Evolutionary conservation across 345 rosid genomes (phyloP).

Genomic region (Isatis tinctoria): DNA sequence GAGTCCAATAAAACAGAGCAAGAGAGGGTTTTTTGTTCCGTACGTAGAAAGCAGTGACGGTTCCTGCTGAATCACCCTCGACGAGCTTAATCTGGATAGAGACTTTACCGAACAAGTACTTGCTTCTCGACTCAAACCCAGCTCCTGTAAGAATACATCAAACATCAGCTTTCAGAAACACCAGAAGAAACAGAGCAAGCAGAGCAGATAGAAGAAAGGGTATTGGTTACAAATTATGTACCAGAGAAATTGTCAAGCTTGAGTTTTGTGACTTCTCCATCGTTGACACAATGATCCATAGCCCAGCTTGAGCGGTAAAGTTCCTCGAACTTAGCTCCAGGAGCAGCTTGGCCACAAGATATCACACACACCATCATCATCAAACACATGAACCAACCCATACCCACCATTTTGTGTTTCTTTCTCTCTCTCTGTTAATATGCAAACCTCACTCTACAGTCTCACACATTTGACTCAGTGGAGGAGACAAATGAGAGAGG

Average conservation of each 20-base stretch:
- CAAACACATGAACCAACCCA: conserved; percentile 37
- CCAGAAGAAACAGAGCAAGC: conserved; percentile 9
- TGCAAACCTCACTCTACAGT: neutral
- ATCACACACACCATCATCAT: conserved; percentile 32
- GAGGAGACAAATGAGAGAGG: conserved; percentile 9
- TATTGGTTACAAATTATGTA: conserved; percentile 9
- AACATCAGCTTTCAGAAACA: neutral
- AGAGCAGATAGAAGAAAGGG: neutral
- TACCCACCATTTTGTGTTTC: conserved; percentile 15
- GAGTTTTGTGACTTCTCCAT: conserved; percentile 82
- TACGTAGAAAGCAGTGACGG: conserved; percentile 97
- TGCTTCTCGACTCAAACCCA: conserved; percentile 89
- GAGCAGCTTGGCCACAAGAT: conserved; percentile 20
- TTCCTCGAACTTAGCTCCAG: conserved; percentile 62
- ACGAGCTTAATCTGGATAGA: conserved; percentile 89
- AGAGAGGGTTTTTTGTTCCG: conserved; percentile 10
- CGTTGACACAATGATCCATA: conserved; percentile 59
- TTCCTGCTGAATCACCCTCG: conserved; percentile 98
- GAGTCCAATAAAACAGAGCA: neutral
- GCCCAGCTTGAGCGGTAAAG: conserved; percentile 91
- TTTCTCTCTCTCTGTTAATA: neutral
- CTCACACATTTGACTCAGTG: conserved; percentile 6
- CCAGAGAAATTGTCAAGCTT: conserved; percentile 93
- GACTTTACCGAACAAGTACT: conserved; percentile 90
- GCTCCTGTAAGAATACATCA: conserved; percentile 52